Percentiles rank a stretch among this genome's conserved stretches.
Evolutionary conservation across 345 rosid species (phyloP).

Genomic region (Barbarea vulgaris): DNA sequence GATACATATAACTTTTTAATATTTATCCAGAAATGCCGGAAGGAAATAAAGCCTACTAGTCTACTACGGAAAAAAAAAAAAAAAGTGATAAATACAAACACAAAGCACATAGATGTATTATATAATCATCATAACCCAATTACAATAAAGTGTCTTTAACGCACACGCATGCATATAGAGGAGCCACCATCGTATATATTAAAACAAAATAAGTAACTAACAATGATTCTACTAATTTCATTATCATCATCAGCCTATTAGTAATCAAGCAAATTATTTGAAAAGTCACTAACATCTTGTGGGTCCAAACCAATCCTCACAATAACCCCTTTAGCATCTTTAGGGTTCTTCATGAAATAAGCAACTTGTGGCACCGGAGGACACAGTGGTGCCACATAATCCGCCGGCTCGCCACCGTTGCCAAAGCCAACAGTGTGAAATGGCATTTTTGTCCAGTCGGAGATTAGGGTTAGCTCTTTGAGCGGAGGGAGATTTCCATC

Average conservation of each 20-base stretch:
- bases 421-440: constrained; percentile 59
- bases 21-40: constrained; percentile 34
- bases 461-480: constrained; percentile 56
- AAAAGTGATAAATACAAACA: constrained; percentile 31
- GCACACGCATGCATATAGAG: constrained; percentile 37
- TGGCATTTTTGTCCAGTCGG: constrained; percentile 82
- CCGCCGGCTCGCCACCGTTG: constrained; percentile 46
- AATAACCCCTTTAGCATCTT: constrained; percentile 47
- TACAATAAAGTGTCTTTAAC: constrained; percentile 34
- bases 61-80: constrained; percentile 19
- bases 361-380: constrained; percentile 73
- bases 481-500: constrained; percentile 56
- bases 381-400: constrained; percentile 52
- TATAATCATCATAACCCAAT: constrained; percentile 35
- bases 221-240: constrained; percentile 18
- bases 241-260: constrained; percentile 18
- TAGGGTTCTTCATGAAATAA: constrained; percentile 62
- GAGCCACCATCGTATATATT: constrained; percentile 22
- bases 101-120: constrained; percentile 32
- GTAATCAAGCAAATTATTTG: constrained; percentile 41
- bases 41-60: constrained; percentile 5
- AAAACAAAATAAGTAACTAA: constrained; percentile 12
- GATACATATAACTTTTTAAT: neutral
- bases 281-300: constrained; percentile 36
- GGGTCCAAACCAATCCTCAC: constrained; percentile 62